Evolutionary conservation across 2,329 filamentous ascomycete species (phyloP), one percentile per base, ranked within the genome.

Genomic region (Diplocarpon rosae): DNA sequence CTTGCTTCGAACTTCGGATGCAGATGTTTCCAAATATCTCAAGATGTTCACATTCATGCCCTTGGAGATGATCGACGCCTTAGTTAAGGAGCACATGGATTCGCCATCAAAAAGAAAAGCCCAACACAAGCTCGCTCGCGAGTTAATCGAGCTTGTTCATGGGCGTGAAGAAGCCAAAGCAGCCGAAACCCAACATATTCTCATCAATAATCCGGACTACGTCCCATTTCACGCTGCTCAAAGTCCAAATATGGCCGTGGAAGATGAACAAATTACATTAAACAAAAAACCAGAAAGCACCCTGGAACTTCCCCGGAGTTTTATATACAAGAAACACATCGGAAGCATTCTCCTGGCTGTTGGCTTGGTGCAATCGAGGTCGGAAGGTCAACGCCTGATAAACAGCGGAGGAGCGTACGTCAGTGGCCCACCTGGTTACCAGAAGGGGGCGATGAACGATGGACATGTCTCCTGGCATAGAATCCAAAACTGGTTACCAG

Each of bases 21-120:
- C 75, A 9, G 83, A 93, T 43, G 78, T 96, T 3, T 84, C 88
- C 63, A 74, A 71, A 28, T 83, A 94, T 50, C 71, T 98, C 33
- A 90, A 85, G 60, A 75, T 95, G 16, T 88, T 98, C 61, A 98
- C 92, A 0, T 95, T 98, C 61, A 64, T 95, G 31, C 84, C 90
- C 0, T 56, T 85, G 2, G 59, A 71, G 7, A 63, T 77, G n/a
- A 93, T 98, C 52, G 59, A 70, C 2, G 57, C 68, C 12, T 63
- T 85, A 42, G 84, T 96, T 75, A 62, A 68, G 28, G 63, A 81
- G 50, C 89, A 96, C 54, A 65, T 64, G 8, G 51, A 69, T 24
- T 74, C 89, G 45, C 84, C 85, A 0, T 73, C 79, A 1, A 78
- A 81, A 64, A 78, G 92, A 27, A 62, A 78, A 45, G 88, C 90